These are phyloP conservation scores for Apiospora koreana DNA, from an alignment of 2,329 filamentous ascomycete genomes.

Conservation along the genomic window DNA sequence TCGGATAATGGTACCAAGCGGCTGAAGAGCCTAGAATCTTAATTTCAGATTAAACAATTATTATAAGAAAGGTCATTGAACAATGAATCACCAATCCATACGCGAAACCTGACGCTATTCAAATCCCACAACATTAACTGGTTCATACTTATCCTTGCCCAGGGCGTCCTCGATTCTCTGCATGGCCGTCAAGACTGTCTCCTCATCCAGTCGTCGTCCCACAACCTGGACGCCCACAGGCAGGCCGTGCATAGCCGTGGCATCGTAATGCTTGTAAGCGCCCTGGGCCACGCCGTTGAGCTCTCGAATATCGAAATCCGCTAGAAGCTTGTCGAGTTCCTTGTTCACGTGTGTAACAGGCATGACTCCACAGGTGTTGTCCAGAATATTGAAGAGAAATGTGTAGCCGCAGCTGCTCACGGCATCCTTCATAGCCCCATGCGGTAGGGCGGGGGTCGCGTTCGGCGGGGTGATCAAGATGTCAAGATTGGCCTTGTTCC, in stretches of 20 bases:
- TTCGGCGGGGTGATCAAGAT: slow-evolving; percentile 84
- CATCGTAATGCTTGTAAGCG: slow-evolving; percentile 85
- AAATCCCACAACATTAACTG: slow-evolving; percentile 51
- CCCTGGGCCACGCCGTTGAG: slow-evolving; percentile 80
- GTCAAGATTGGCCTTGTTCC: slow-evolving; percentile 72
- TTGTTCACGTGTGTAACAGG: slow-evolving; percentile 85
- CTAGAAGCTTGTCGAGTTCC: slow-evolving; percentile 64
- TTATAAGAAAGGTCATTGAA: background rate
- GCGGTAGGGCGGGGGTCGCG: slow-evolving; percentile 85
- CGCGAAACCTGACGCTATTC: no score
- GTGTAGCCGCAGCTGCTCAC: slow-evolving; percentile 90
- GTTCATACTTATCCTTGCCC: slow-evolving; percentile 54
- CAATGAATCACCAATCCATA: background rate
- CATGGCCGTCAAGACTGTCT: slow-evolving; percentile 85
- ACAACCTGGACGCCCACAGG: slow-evolving; percentile 87
- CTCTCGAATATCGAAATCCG: slow-evolving; percentile 58
- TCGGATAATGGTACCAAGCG: background rate
- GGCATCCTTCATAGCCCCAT: slow-evolving; percentile 82
- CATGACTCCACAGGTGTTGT: slow-evolving; percentile 81
- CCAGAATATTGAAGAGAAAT: slow-evolving; percentile 88
- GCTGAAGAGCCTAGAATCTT: background rate
- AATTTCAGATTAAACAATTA: background rate
- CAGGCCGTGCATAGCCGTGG: slow-evolving; percentile 79
- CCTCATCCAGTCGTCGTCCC: slow-evolving; percentile 77
- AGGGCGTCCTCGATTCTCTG: slow-evolving; percentile 74